Conservation (phyloP, 1,284 basidiomycete species). For the Moniliophthora roreri region DNA sequence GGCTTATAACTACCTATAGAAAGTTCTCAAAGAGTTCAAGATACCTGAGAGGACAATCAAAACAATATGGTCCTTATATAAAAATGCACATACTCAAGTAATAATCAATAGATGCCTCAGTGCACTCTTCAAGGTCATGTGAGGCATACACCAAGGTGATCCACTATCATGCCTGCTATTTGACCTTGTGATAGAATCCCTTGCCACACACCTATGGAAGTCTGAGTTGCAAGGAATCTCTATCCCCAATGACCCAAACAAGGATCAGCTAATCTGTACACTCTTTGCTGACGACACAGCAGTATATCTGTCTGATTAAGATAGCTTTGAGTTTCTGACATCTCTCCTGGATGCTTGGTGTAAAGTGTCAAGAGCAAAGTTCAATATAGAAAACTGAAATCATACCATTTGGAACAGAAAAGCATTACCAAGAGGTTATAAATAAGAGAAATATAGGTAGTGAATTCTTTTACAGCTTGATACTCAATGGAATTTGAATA, state of each 20-base stretch:
- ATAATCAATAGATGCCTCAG: constrained; percentile 22
- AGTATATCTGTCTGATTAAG: constrained; percentile 12
- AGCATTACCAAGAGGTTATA: too few relatives aligned
- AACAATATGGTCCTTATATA: constrained; percentile 19
- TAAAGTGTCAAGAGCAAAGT: constrained; percentile 22
- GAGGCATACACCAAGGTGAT: constrained; percentile 28
- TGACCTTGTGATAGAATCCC: constrained; percentile 27
- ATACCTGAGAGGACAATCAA: constrained; percentile 17
- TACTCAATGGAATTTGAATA: too few relatives aligned
- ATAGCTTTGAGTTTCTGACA: constrained; percentile 14
- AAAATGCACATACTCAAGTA: constrained; percentile 14
- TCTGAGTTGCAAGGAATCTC: constrained; percentile 21
- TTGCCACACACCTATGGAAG: constrained; percentile 18
- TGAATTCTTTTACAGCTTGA: too few relatives aligned
- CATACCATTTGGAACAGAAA: constrained; percentile 19
- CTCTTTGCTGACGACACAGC: constrained; percentile 22
- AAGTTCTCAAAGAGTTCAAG: constrained; percentile 10
- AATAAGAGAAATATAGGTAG: too few relatives aligned
- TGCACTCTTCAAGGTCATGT: constrained; percentile 11
- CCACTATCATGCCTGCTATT: constrained; percentile 32
- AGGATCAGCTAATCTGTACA: constrained; percentile 13
- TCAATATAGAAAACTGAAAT: constrained; percentile 24
- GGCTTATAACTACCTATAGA: constrained; percentile 23
- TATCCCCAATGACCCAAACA: constrained; percentile 9
- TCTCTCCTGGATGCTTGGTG: constrained; percentile 20